A percentile compares a stretch with the other conserved stretches of the same genome.
phyloP scores from a whole-genome alignment of 805 yeast genomes.

The Saccharomycopsis microspora region DNA sequence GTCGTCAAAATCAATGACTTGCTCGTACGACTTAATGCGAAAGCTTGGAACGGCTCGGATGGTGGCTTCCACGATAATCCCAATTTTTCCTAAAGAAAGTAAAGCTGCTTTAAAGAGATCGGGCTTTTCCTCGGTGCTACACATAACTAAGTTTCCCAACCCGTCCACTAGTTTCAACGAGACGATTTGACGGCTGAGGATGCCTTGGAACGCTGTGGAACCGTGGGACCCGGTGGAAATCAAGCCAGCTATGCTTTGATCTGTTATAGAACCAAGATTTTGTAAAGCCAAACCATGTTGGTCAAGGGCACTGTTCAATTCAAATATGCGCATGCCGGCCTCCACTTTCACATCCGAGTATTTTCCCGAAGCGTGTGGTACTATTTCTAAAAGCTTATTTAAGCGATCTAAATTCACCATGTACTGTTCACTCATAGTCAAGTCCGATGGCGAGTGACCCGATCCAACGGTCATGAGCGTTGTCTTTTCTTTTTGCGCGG shows the following conservation, averaged over 20 bases:
- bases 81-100: slow-evolving; percentile 83
- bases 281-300: slow-evolving; percentile 67
- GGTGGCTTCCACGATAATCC: slow-evolving; percentile 79
- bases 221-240: slow-evolving; percentile 97
- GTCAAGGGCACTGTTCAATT: slow-evolving; percentile 58
- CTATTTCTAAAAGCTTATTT: slow-evolving; percentile 35
- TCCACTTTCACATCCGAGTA: slow-evolving; percentile 90
- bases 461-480: slow-evolving; percentile 82
- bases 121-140: slow-evolving; percentile 52
- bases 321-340: slow-evolving; percentile 76
- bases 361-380: slow-evolving; percentile 42
- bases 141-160: slow-evolving; percentile 56
- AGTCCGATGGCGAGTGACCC: slow-evolving; percentile 89
- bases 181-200: slow-evolving; percentile 81
- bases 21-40: slow-evolving; percentile 70
- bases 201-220: slow-evolving; percentile 84
- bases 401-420: slow-evolving; percentile 74
- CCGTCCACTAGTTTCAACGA: slow-evolving; percentile 66
- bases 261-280: slow-evolving; percentile 87
- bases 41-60: slow-evolving; percentile 76
- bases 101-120: slow-evolving; percentile 72
- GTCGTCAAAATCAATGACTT: slow-evolving; percentile 67
- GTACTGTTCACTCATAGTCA: slow-evolving; percentile 87
- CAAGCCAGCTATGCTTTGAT: slow-evolving; percentile 91
- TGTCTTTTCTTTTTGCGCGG: slow-evolving; percentile 47